Conservation (phyloP, 2,329 filamentous ascomycete genomes). For the Verticillium longisporum region DNA sequence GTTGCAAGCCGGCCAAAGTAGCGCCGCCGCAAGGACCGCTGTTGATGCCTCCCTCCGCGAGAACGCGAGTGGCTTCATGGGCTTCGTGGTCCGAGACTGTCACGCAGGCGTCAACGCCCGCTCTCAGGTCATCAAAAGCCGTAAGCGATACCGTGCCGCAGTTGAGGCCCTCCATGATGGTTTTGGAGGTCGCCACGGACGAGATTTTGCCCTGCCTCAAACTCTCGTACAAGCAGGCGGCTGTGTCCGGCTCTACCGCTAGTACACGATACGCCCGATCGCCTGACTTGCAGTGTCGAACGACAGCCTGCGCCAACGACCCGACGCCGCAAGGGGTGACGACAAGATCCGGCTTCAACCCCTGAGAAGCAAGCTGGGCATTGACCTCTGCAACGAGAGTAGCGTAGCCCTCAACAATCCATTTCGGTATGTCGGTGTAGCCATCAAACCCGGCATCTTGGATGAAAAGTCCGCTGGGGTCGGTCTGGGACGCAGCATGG, state of each 20-base stretch:
- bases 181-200: constrained; percentile 47
- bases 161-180: constrained; percentile 69
- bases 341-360: constrained; percentile 34
- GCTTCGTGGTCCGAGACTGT: constrained; percentile 56
- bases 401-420: constrained; percentile 72
- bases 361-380: constrained; percentile 39
- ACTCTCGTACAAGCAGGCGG: constrained; percentile 49
- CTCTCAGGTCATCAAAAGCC: constrained; percentile 54
- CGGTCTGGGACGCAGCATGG: constrained; percentile 28
- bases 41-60: constrained; percentile 28
- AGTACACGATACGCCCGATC: constrained; percentile 34
- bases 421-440: constrained; percentile 61
- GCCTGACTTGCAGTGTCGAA: constrained; percentile 52
- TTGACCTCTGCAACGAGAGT: constrained; percentile 67
- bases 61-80: constrained; percentile 29
- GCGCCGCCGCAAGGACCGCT: constrained; percentile 60
- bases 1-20: constrained; percentile 47
- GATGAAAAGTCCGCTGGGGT: constrained; percentile 46
- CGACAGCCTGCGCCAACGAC: constrained; percentile 64
- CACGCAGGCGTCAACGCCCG: constrained; percentile 53
- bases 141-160: constrained; percentile 62
- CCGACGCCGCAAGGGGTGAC: constrained; percentile 67
- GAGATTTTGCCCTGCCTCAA: constrained; percentile 36
- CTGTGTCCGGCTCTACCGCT: constrained; percentile 65
- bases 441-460: constrained; percentile 63